Evolutionary conservation across 192 early-diverging fungal genomes (phyloP), one percentile per base, ranked within the genome.

Genomic region (Gigaspora rosea): DNA sequence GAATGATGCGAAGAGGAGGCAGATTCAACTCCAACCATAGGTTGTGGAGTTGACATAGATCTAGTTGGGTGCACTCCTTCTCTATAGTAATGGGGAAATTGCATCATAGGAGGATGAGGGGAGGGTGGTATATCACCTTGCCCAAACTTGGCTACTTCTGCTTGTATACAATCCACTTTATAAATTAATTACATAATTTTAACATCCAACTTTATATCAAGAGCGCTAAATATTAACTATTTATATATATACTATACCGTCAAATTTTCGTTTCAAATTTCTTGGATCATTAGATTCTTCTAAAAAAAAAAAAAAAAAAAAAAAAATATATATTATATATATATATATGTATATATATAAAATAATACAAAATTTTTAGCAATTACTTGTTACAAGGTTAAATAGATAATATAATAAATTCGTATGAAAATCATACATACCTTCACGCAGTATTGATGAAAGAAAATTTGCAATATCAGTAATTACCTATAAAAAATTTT

Each of bases 261-360:
- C 75, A 67, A 76, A 76, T 76, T 76, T 76, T 67, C 74, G 59
- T 20, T 75, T 62, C 16, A 65, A 50, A 51, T 22, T 76, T 27
- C 52, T 20, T 35, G 51, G 63, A 56, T 65, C 51, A 16, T 62
- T 46, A 33, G 8, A 16, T 27, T 75, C 41, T 47, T 74, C 72
- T 74, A 27, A 11, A 18, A 41, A 47, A 41, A 27, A 18, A 52
- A 65, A 35, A 16, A 36, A 13, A 12, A 32, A 63, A 13, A 62
- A 62, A 12, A 27, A 33, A 41, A n/a, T n/a, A n/a, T n/a, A n/a
- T n/a, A n/a, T n/a, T n/a, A n/a, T n/a, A n/a, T n/a, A n/a, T n/a
- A n/a, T n/a, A n/a, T n/a, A n/a, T n/a, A n/a, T n/a, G n/a, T n/a
- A n/a, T n/a, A n/a, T n/a, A n/a, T n/a, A n/a, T n/a, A n/a, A n/a